Evolutionary conservation across 805 yeast genomes (phyloP).

Genomic region (Wickerhamiella alocasiicola): DNA sequence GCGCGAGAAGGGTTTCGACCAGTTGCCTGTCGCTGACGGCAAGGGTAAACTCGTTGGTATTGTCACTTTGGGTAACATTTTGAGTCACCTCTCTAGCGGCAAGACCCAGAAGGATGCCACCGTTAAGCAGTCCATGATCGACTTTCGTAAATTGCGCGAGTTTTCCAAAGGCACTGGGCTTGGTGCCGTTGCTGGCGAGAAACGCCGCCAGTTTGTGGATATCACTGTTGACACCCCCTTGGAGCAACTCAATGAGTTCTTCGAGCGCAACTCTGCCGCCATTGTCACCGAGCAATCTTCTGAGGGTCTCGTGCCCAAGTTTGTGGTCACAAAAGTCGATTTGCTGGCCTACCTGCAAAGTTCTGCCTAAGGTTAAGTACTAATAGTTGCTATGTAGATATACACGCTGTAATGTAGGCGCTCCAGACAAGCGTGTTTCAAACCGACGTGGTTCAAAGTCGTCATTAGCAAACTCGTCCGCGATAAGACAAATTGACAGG

Average conservation of each 20-base stretch:
- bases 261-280: constrained; percentile 76
- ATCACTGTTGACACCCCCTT: constrained; percentile 56
- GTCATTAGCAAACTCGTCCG: no score
- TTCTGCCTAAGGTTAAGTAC: constrained; percentile 6
- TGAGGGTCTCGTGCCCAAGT: constrained; percentile 49
- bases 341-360: constrained; percentile 39
- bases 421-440: constrained; percentile 9
- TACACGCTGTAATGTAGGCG: no score
- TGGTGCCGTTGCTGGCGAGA: constrained; percentile 39
- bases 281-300: constrained; percentile 52
- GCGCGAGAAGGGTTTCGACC: constrained; percentile 71
- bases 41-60: constrained; percentile 59
- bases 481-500: no score
- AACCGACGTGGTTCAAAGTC: no score
- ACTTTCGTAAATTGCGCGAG: constrained; percentile 53
- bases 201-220: constrained; percentile 44
- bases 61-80: constrained; percentile 59
- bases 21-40: constrained; percentile 57
- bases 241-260: constrained; percentile 58
- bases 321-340: constrained; percentile 81
- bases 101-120: constrained; percentile 43
- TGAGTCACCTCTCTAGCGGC: constrained; percentile 54
- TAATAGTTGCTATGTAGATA: neutral
- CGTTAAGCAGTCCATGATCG: constrained; percentile 49
- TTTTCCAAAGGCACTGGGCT: constrained; percentile 38